These are phyloP conservation scores for Pharnaceum exiguum DNA, from an alignment of 148 eudicot genomes.

Conservation along the genomic window DNA sequence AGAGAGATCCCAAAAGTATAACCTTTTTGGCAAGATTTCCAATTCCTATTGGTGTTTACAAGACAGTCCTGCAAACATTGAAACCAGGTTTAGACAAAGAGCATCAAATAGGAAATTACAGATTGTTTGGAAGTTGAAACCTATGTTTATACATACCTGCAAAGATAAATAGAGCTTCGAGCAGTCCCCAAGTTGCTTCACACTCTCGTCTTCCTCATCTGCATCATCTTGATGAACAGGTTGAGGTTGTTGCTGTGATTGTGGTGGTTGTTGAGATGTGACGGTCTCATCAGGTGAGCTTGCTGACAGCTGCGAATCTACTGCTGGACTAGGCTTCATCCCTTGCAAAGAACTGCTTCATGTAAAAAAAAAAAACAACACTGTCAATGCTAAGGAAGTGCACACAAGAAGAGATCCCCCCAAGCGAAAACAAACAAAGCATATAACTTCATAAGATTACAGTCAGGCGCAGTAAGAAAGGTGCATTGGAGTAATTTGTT, in stretches of 20 bases:
- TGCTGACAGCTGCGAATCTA: constrained; percentile 11
- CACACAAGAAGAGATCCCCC: too few species aligned
- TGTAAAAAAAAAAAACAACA: not conserved
- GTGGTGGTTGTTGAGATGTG: not conserved
- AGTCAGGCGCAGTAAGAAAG: too few species aligned
- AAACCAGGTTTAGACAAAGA: not conserved
- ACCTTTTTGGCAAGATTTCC: constrained; percentile 35
- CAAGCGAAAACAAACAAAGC: not conserved
- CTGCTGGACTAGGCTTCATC: not conserved
- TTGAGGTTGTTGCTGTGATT: constrained; percentile 14
- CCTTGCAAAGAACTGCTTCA: not conserved
- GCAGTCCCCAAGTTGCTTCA: constrained; percentile 35
- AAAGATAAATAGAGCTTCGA: constrained; percentile 28
- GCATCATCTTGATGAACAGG: constrained; percentile 28
- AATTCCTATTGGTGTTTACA: constrained; percentile 27
- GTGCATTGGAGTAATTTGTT: too few species aligned
- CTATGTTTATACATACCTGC: constrained; percentile 10
- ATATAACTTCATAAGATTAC: too few species aligned
- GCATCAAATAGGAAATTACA: not conserved
- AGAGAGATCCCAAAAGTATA: not conserved
- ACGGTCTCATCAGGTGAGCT: constrained; percentile 1
- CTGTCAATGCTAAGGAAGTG: not conserved
- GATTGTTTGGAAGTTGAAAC: not conserved
- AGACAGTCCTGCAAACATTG: constrained; percentile 27
- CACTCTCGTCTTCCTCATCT: constrained; percentile 31